Base-by-base conservation (phyloP, 2,329 filamentous ascomycete genomes). In the Nemania sp. region DNA sequence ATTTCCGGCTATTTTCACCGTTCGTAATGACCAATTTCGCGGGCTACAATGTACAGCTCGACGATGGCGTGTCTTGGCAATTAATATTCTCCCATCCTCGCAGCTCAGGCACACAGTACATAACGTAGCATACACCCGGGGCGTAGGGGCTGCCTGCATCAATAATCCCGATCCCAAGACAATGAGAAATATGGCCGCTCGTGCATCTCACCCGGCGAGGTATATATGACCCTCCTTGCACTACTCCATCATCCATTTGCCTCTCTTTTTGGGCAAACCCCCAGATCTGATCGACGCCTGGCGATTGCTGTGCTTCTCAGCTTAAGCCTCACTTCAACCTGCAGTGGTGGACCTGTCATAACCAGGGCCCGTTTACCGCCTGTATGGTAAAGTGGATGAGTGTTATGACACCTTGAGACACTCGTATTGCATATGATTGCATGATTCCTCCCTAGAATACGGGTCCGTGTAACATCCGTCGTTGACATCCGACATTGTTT, bases 1-100 rank as follows among this genome's bases (percentile, higher is more conserved):
- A 47, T 47, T 63, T 34, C 62, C 65, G 64, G 67, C 64, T 68
- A 67, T 66, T 66, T 64, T 62, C 60, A 56, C 57, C 39, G 20
- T n/a, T 26, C 40, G 49, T 46, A 45, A 48, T 47, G 52, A 51
- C 59, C 48, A 42, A 60, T 52, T 48, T 31, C n/a, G 49, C 43
- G 55, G 56, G 59, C 57, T 62, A 58, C 57, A 63, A 59, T 60
- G 49, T 56, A 14, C 4, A 31, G 3, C 9, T 31, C 8, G 50
- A 63, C 44, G 60, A 60, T 56, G 57, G 50, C 59, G 36, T 52
- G 57, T 59, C 56, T 59, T 55, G 57, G 59, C 58, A 62, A 64
- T 66, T 62, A 67, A 68, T 66, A 64, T 65, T 63, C 54, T 45
- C 17, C 24, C 41, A 37, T 42, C 9, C 49, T 59, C 54, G 63